phyloP scores from a whole-genome alignment of 371 early-diverging fungal genomes.

The Syncephalastrum sp. region DNA sequence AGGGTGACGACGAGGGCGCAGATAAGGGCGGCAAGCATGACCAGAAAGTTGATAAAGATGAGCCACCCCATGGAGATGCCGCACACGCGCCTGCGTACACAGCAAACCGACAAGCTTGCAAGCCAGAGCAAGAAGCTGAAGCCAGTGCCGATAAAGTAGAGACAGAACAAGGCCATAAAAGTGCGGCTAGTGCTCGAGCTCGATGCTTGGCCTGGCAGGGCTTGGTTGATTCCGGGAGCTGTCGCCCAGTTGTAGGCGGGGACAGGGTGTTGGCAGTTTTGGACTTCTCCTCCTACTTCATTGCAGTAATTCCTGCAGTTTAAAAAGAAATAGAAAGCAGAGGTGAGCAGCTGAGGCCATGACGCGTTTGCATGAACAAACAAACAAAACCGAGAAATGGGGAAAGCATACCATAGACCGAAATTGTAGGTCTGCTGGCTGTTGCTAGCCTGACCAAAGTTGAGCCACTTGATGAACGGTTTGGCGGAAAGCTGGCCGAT shows the following conservation, averaged over 20 bases:
- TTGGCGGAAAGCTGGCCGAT: slow-evolving; percentile 30
- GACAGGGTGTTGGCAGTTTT: slow-evolving; percentile 5
- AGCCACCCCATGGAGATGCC: slow-evolving; percentile 23
- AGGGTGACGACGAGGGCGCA: slow-evolving; percentile 25
- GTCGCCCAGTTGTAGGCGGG: slow-evolving; percentile 37
- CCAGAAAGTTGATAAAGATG: slow-evolving; percentile 26
- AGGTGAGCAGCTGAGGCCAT: neutral
- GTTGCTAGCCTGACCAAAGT: slow-evolving; percentile 24
- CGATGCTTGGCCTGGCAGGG: slow-evolving; percentile 9
- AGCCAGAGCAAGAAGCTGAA: slow-evolving; percentile 33
- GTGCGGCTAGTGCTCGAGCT: slow-evolving; percentile 12
- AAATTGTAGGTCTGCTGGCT: slow-evolving; percentile 17
- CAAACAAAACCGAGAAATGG: no score
- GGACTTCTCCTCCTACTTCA: neutral
- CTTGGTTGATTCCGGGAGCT: slow-evolving; percentile 21
- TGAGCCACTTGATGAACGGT: slow-evolving; percentile 18
- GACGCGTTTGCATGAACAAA: no score
- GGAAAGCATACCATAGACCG: slow-evolving; percentile 27
- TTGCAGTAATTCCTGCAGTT: slow-evolving; percentile 14
- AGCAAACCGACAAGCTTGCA: slow-evolving; percentile 29
- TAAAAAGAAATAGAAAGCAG: neutral
- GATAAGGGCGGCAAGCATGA: slow-evolving; percentile 29
- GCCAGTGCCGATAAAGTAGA: slow-evolving; percentile 23
- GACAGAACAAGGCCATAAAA: slow-evolving; percentile 26
- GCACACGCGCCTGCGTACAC: slow-evolving; percentile 19